A percentile compares a stretch with the other conserved stretches of the same genome.
These are phyloP conservation scores for Venturia effusa DNA, from an alignment of 2,329 filamentous ascomycete genomes.

Conservation along the genomic window DNA sequence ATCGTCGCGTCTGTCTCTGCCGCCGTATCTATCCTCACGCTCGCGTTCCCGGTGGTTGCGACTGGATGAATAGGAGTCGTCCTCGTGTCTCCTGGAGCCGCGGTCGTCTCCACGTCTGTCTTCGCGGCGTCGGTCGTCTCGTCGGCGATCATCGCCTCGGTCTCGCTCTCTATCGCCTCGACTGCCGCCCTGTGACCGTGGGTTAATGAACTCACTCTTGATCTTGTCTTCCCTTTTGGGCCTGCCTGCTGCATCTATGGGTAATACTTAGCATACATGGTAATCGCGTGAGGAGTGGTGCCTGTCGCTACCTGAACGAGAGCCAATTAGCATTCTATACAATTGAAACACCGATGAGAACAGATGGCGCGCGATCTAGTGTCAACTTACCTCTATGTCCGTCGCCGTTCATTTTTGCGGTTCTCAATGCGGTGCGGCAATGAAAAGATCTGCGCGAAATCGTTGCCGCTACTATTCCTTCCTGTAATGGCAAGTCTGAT, in stretches of 20 bases:
- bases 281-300: conserved; percentile 24
- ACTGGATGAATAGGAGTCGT: conserved; percentile 85
- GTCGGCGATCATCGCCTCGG: conserved; percentile 23
- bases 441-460: neutral
- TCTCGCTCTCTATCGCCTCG: conserved; percentile 23
- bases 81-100: conserved; percentile 59
- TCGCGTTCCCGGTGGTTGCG: conserved; percentile 87
- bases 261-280: conserved; percentile 24
- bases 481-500: neutral
- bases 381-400: neutral
- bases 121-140: conserved; percentile 37
- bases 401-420: conserved; percentile 7
- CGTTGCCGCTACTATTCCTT: neutral
- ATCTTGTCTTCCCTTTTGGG: conserved; percentile 19
- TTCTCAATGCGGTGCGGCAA: neutral
- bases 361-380: neutral
- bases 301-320: conserved; percentile 4
- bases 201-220: conserved; percentile 6
- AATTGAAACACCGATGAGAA: neutral
- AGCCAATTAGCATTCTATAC: conserved; percentile 2
- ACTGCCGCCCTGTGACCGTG: conserved; percentile 3
- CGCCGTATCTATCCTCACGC: conserved; percentile 81
- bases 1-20: conserved; percentile 42
- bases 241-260: conserved; percentile 12
- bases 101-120: conserved; percentile 62